Percentiles rank a stretch among this genome's conserved stretches.
These are phyloP conservation scores for Corynespora cassiicola DNA, from an alignment of 2,329 filamentous ascomycete species.

Conservation along the genomic window DNA sequence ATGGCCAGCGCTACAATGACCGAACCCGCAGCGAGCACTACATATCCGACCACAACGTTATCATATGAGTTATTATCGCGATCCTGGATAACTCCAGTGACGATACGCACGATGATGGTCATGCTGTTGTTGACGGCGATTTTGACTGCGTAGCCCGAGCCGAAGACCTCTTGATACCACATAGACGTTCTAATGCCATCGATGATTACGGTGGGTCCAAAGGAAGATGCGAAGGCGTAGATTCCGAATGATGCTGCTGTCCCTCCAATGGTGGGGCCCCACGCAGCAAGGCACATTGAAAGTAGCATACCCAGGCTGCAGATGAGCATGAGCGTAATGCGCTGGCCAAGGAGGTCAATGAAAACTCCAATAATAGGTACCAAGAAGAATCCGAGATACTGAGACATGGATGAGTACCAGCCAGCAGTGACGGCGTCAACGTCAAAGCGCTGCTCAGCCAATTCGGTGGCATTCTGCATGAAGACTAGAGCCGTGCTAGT, in stretches of 20 bases:
- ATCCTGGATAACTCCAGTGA: constrained; percentile 66
- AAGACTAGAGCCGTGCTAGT: constrained; percentile 64
- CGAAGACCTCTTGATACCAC: constrained; percentile 67
- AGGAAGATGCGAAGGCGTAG: constrained; percentile 61
- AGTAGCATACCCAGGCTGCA: constrained; percentile 60
- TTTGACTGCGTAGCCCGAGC: constrained; percentile 66
- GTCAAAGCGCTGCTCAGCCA: constrained; percentile 66
- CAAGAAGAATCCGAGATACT: constrained; percentile 64
- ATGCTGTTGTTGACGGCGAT: constrained; percentile 69
- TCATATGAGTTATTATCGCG: constrained; percentile 63
- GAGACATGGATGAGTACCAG: constrained; percentile 65
- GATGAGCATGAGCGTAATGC: constrained; percentile 53
- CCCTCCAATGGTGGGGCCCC: constrained; percentile 55
- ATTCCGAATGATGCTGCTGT: constrained; percentile 67
- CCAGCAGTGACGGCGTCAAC: constrained; percentile 62
- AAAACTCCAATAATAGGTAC: constrained; percentile 64
- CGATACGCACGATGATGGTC: constrained; percentile 65
- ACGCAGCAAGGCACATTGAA: constrained; percentile 63
- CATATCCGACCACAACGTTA: constrained; percentile 63
- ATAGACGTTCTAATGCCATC: constrained; percentile 66
- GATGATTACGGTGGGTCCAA: constrained; percentile 66
- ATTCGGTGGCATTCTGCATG: constrained; percentile 64
- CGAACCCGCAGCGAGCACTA: constrained; percentile 59
- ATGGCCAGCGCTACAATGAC: constrained; percentile 54
- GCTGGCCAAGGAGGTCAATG: constrained; percentile 63